Evolutionary conservation across 495 filamentous ascomycete genomes (phyloP), one percentile per base, ranked within the genome.

Genomic region (Cercophora scortea): DNA sequence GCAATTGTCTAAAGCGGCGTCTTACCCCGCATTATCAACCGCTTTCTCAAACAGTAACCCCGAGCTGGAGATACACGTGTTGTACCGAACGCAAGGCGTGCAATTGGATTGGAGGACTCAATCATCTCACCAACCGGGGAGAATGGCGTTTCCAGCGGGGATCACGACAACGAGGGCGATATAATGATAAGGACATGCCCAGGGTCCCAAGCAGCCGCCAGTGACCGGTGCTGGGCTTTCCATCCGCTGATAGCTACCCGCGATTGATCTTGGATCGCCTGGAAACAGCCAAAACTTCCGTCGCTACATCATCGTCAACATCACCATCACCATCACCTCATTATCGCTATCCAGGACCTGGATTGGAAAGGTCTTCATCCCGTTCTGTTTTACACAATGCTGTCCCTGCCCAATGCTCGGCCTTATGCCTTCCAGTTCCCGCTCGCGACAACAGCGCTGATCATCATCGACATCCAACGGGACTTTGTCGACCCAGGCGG

Each of bases 381-480:
- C 5, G 25, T 25, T 6, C 32, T 54, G 16, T 16, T 17, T 17
- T 45, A 16, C 15, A 11, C 45, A n/a, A 61, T 55, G 16, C 42
- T 72, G 8, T 58, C 66, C 0, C 65, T 72, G 10, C 59, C 62
- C n/a, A 69, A 65, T 50, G 67, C 69, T 35, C 55, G 64, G 9
- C 69, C 69, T 4, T 70, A 72, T 55, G 57, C 61, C 33, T 72
- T 66, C 47, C 57, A 56, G 34, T 72, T 69, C 45, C 64, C 69
- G 8, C 54, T 59, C 2, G 41, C 56, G n/a, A 71, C 70, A 10
- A 80, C 78, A 0, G 79, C 78, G 11, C 67, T 82, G 18, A 62
- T 83, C 52, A 66, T 84, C 43, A 80, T 84, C 49, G 78, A 84
- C 66, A 77, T 80, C 58, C 79, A 84, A 64, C 58, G 67, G 15